A percentile compares a stretch with the other conserved stretches of the same genome.
These are phyloP conservation scores for Myriosclerotinia curreyana DNA, from an alignment of 2,329 filamentous ascomycete species.

Conservation along the genomic window DNA sequence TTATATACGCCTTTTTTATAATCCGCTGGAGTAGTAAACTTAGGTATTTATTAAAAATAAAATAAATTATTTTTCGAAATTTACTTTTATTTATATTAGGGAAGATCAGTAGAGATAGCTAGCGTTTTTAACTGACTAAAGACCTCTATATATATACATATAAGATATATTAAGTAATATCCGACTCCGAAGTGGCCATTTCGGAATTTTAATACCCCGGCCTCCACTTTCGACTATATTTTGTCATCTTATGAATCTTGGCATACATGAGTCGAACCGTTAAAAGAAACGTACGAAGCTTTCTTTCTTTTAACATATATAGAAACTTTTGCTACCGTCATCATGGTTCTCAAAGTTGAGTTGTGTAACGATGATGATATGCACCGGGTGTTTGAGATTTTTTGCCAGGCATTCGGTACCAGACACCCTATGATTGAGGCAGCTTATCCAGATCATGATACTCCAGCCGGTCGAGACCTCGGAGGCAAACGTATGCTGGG, in stretches of 20 bases:
- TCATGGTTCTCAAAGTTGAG: conserved; percentile 19
- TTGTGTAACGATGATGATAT: conserved; percentile 16
- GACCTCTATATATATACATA: no score
- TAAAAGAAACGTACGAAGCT: not conserved
- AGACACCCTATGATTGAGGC: conserved; percentile 14
- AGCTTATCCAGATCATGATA: conserved; percentile 11
- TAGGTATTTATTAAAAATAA: no score
- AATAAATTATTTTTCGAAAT: no score
- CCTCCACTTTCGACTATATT: not conserved
- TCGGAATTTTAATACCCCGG: not conserved
- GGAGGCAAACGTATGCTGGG: conserved; percentile 13
- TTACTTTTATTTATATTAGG: no score
- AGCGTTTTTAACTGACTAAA: no score
- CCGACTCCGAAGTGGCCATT: no score
- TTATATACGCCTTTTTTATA: no score
- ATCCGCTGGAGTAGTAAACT: no score
- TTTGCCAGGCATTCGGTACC: conserved; percentile 10
- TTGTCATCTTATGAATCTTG: conserved; percentile 6
- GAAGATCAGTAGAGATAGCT: no score
- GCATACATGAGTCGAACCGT: not conserved
- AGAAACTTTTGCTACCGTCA: not conserved
- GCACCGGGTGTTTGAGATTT: conserved; percentile 15
- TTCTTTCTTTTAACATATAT: not conserved
- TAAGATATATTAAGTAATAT: not conserved
- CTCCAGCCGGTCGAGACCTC: not conserved